Conservation (phyloP, 441 rosid genomes). For the Erodium trifolium region DNA sequence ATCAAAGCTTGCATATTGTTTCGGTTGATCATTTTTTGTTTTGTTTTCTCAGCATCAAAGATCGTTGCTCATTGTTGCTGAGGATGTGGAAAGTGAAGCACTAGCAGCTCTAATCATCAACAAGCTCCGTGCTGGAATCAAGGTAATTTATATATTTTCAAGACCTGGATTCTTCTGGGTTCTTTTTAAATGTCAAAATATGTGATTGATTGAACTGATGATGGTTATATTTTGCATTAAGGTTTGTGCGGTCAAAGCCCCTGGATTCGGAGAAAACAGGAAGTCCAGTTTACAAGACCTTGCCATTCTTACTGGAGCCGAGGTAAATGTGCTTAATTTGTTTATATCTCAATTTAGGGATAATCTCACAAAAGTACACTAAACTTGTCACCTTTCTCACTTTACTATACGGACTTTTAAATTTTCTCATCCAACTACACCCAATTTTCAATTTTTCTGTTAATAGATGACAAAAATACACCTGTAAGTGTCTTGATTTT, state of each 20-base stretch:
- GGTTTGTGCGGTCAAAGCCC: conserved; percentile 89
- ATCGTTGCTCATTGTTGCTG: conserved; percentile 69
- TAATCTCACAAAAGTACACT: no score
- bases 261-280: conserved; percentile 86
- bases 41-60: conserved; percentile 45
- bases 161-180: not conserved
- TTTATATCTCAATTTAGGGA: not conserved
- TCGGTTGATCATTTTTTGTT: conserved; percentile 4
- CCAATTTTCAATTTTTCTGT: no score
- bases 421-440: no score
- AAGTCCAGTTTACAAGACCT: conserved; percentile 75
- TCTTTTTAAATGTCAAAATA: not conserved
- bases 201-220: not conserved
- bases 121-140: conserved; percentile 72
- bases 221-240: conserved; percentile 17
- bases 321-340: conserved; percentile 37
- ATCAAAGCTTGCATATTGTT: conserved; percentile 13
- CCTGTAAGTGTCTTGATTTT: no score
- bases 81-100: conserved; percentile 77
- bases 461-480: no score
- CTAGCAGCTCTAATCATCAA: conserved; percentile 74
- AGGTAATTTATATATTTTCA: conserved; percentile 37
- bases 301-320: conserved; percentile 78
- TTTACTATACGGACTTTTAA: no score
- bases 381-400: no score